Conservation (phyloP, 495 filamentous ascomycete species). For the Neurospora pannonica region DNA sequence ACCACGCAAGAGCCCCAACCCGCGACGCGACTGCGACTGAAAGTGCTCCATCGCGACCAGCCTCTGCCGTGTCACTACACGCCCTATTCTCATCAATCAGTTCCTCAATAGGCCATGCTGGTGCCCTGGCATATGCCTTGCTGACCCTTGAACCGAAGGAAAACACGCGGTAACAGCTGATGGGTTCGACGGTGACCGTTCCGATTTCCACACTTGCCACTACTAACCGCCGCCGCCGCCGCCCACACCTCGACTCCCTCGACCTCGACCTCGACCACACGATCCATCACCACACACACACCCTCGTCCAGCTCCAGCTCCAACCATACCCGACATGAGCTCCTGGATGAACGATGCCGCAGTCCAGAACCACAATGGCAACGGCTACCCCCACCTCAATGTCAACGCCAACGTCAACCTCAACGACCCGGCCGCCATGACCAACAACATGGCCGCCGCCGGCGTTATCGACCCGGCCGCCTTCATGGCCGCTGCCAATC, state of each 20-base stretch:
- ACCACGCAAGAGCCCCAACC: conserved; percentile 9
- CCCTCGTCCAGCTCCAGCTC: conserved; percentile 20
- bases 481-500: conserved; percentile 36
- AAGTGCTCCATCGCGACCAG: conserved; percentile 38
- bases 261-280: neutral
- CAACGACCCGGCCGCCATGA: conserved; percentile 40
- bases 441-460: conserved; percentile 31
- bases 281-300: conserved; percentile 9
- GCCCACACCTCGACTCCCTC: neutral
- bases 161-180: conserved; percentile 26
- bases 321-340: conserved; percentile 48
- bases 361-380: conserved; percentile 67
- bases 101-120: conserved; percentile 22
- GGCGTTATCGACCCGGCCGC: conserved; percentile 39
- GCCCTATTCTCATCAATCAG: conserved; percentile 25
- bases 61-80: conserved; percentile 32
- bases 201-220: conserved; percentile 1
- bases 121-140: neutral
- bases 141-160: neutral
- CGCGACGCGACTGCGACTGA: conserved; percentile 39
- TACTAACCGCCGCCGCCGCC: neutral
- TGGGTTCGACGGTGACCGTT: conserved; percentile 31
- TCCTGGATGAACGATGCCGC: conserved; percentile 74
- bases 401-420: conserved; percentile 41
- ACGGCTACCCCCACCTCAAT: conserved; percentile 57